phyloP scores from a whole-genome alignment of 169 alveolate genomes.

The Prorocentrum cordatum region DNA sequence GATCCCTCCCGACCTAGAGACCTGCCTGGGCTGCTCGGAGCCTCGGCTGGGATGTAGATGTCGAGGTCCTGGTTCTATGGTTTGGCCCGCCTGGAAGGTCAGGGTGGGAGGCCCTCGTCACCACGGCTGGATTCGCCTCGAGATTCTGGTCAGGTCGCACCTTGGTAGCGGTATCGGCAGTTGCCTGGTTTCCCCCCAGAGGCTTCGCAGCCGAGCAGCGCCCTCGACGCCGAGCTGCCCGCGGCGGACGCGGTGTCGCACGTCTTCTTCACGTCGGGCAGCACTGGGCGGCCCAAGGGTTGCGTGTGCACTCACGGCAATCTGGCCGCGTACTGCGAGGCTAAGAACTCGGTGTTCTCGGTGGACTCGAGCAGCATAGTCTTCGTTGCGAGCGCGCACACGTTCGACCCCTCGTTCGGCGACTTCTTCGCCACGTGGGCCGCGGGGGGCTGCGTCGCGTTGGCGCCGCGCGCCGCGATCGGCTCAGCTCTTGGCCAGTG shows the following conservation, averaged over 20 bases:
- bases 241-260: constrained; percentile 2
- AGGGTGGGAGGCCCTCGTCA: not conserved
- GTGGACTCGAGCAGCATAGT: constrained; percentile 9
- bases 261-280: constrained; percentile 47
- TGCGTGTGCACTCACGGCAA: constrained; percentile 16
- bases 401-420: constrained; percentile 57
- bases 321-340: constrained; percentile 13
- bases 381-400: constrained; percentile 50
- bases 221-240: no score
- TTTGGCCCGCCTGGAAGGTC: not conserved
- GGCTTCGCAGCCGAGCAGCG: no score
- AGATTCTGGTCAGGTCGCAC: not conserved
- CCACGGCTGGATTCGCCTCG: not conserved
- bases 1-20: no score
- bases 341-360: constrained; percentile 7
- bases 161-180: not conserved
- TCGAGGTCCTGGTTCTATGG: not conserved
- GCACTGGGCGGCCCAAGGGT: constrained; percentile 54
- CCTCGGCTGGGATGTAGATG: no score
- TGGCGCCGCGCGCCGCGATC: constrained; percentile 1
- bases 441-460: constrained; percentile 31
- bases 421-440: constrained; percentile 60
- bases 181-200: not conserved
- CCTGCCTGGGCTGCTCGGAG: no score
- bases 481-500: not conserved